phyloP scores from a whole-genome alignment of 2,329 filamentous ascomycete species.

The Cercospora citrullina region DNA sequence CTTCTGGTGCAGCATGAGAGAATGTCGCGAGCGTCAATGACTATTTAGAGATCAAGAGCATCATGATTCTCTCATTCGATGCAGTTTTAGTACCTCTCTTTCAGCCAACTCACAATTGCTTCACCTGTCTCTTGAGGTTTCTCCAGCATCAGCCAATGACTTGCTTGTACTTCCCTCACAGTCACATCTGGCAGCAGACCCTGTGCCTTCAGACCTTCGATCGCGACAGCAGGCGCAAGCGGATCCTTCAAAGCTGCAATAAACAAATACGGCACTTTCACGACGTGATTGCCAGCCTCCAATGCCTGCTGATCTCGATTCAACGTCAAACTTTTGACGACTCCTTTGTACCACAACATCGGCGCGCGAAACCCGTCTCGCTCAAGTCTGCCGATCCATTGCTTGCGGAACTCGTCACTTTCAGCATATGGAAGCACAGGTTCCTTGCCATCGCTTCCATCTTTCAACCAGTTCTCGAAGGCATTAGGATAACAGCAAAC shows the following conservation, averaged over 20 bases:
- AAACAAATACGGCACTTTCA: conserved; percentile 38
- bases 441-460: conserved; percentile 12
- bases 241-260: conserved; percentile 35
- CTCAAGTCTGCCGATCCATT: conserved; percentile 37
- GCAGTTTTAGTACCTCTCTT: neutral
- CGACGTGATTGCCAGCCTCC: conserved; percentile 12
- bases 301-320: conserved; percentile 35
- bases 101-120: conserved; percentile 14
- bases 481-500: conserved; percentile 41
- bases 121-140: conserved; percentile 32
- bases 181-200: conserved; percentile 29
- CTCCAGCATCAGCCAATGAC: conserved; percentile 41
- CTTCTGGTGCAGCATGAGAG: conserved; percentile 8
- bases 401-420: conserved; percentile 31
- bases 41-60: neutral
- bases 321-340: conserved; percentile 28
- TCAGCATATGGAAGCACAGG: conserved; percentile 40
- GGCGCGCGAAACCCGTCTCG: conserved; percentile 40
- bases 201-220: conserved; percentile 18
- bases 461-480: conserved; percentile 34
- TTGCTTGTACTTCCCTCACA: conserved; percentile 35
- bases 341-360: conserved; percentile 40
- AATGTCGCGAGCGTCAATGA: neutral
- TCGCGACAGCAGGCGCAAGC: conserved; percentile 24
- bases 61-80: neutral